Evolutionary conservation across 73 alveolate species (phyloP).

Genomic region (Paramecium tetraurelia): DNA sequence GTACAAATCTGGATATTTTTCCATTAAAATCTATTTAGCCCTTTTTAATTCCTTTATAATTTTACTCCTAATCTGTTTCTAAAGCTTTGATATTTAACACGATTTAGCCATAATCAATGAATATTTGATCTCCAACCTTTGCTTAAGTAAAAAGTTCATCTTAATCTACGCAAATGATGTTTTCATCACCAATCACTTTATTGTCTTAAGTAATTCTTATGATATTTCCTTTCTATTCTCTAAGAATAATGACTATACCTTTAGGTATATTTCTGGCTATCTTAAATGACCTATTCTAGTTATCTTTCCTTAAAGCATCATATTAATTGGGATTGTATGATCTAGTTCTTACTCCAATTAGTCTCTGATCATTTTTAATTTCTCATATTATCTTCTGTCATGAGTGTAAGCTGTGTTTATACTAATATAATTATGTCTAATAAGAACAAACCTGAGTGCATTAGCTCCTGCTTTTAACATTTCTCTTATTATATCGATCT

Average conservation of each 20-base stretch:
- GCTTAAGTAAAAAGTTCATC: background rate
- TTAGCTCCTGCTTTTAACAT: slow-evolving; percentile 41
- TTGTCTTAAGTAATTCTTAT: background rate
- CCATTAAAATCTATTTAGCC: slow-evolving; percentile 16
- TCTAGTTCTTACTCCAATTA: slow-evolving; percentile 1
- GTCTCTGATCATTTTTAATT: background rate
- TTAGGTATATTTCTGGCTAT: slow-evolving; percentile 13
- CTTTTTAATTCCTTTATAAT: background rate
- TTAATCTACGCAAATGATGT: background rate
- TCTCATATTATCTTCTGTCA: background rate
- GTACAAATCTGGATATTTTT: slow-evolving; percentile 11
- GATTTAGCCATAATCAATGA: slow-evolving; percentile 16
- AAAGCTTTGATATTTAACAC: background rate
- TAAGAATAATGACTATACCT: background rate
- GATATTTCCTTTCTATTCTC: background rate
- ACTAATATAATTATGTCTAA: background rate
- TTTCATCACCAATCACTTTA: slow-evolving; percentile 12
- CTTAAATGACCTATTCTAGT: slow-evolving; percentile 2
- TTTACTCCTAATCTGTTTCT: background rate
- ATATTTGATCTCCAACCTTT: background rate
- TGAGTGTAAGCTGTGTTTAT: slow-evolving; percentile 8
- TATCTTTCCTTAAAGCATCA: slow-evolving; percentile 28
- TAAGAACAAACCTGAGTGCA: background rate
- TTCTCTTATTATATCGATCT: slow-evolving; percentile 8
- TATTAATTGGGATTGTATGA: slow-evolving; percentile 22